Evolutionary conservation across 2,329 filamentous ascomycete genomes (phyloP), one percentile per base, ranked within the genome.

Genomic region (Juglanconis oblonga): DNA sequence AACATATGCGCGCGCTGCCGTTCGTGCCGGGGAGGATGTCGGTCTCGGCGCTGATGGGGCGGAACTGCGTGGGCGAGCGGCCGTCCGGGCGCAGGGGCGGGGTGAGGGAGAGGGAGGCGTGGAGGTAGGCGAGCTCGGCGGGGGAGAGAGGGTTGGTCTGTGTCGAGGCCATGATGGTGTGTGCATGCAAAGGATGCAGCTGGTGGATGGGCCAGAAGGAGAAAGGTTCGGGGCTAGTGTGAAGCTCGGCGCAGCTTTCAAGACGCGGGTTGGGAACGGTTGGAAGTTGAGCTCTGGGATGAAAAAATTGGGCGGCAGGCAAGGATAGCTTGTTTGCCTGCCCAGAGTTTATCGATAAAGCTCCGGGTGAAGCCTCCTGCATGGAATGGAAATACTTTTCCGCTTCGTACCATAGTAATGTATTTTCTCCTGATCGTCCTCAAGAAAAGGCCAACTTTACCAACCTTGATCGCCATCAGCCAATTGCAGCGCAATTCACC

Each of bases 71-170:
- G 24, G 92, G 80, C 17, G 85, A 77, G 70, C 93, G 91, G 64
- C 89, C 90, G 74, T 99, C 95, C 29, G 94, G 91, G 31, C 95
- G 92, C 72, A 98, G 89, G 24, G 95, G 92, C 10, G 92, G 92
- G 48, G 77, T 78, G 62, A 93, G 88, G 7, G 87, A 84, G 70
- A 99, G 91, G 5, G 94, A 93, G 65, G 85, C 87, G 81, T 96
- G 92, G 55, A 98, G 87, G 79, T 97, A 99, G 68, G 93, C 92
- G 70, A 99, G 90, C 79, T 99, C 95, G 70, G 95, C 92, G 52
- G 95, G 94, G 57, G 93, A 97, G 75, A 98, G 88, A 68, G 92
- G 87, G 70, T 87, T 85, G 76, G 86, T 85, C 69, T 87, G 85
- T 69, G 76, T 81, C 67, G 86, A 83, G 45, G 88, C 81, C 85